Conservation (phyloP, 345 rosid genomes). For the Erysimum cheiranthoides region DNA sequence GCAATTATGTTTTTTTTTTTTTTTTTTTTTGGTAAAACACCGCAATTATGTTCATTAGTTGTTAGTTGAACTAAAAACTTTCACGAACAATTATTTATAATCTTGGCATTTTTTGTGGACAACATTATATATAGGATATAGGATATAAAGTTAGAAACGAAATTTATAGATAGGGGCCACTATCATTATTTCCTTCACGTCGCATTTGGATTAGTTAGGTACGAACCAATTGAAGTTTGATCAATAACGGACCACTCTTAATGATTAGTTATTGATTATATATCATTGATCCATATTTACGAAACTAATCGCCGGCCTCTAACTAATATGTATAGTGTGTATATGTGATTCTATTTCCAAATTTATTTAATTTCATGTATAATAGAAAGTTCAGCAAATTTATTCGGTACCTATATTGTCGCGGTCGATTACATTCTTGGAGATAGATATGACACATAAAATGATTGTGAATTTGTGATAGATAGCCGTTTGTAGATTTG, state of each 20-base stretch:
- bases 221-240: conserved; percentile 20
- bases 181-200: conserved; percentile 21
- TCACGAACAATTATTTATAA: neutral
- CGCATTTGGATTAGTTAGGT: conserved; percentile 6
- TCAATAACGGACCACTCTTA: conserved; percentile 5
- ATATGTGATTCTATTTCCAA: neutral
- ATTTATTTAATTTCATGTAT: neutral
- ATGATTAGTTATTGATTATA: neutral
- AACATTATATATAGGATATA: too few species aligned
- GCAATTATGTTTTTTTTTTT: neutral
- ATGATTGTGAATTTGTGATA: too few species aligned
- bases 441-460: too few species aligned
- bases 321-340: neutral
- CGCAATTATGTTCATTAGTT: neutral
- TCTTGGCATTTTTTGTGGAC: neutral
- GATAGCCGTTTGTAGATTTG: too few species aligned
- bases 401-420: too few species aligned
- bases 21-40: too few species aligned
- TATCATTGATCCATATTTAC: neutral
- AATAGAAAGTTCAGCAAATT: too few species aligned
- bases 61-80: conserved; percentile 8
- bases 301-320: neutral
- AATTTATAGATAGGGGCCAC: conserved; percentile 3
- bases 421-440: too few species aligned
- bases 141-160: conserved; percentile 23